Conservation (phyloP, 2,329 filamentous ascomycete genomes). For the Ascosphaera acerosa region DNA sequence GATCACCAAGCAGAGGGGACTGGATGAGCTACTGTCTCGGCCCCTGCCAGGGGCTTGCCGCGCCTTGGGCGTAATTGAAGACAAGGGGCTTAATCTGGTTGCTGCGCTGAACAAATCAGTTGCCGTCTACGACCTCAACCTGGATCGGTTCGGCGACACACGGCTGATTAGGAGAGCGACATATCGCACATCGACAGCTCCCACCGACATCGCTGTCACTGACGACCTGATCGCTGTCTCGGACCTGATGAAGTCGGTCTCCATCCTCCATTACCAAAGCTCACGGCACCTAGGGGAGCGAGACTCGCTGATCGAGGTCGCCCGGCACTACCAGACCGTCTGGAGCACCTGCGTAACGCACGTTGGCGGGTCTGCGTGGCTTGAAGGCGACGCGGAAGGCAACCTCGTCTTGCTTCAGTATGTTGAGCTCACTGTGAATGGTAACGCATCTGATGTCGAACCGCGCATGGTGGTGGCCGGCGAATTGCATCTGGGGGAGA, state of each 20-base stretch:
- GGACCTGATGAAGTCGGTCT: slow-evolving; percentile 83
- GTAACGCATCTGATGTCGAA: slow-evolving; percentile 49
- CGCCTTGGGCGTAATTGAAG: slow-evolving; percentile 46
- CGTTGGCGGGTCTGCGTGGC: slow-evolving; percentile 46
- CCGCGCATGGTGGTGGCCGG: slow-evolving; percentile 45
- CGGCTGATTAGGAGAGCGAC: slow-evolving; percentile 44
- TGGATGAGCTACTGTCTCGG: slow-evolving; percentile 45
- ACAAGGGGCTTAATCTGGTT: slow-evolving; percentile 58
- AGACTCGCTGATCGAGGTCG: slow-evolving; percentile 43
- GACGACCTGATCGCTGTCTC: slow-evolving; percentile 57
- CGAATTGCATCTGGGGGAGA: slow-evolving; percentile 71
- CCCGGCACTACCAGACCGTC: slow-evolving; percentile 52
- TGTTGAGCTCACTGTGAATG: slow-evolving; percentile 45
- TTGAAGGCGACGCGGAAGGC: slow-evolving; percentile 67
- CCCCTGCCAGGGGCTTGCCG: slow-evolving; percentile 58
- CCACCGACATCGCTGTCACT: slow-evolving; percentile 52
- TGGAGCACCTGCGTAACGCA: slow-evolving; percentile 63
- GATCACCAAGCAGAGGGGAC: slow-evolving; percentile 40
- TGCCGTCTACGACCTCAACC: slow-evolving; percentile 29
- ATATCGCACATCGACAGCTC: slow-evolving; percentile 61
- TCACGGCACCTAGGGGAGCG: slow-evolving; percentile 30
- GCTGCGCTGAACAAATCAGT: slow-evolving; percentile 72
- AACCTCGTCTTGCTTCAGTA: slow-evolving; percentile 63
- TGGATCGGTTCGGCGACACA: slow-evolving; percentile 13
- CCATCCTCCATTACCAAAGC: slow-evolving; percentile 48